Percentiles rank a stretch among this genome's conserved stretches.
Conservation (phyloP, 108 stramenopile genomes). For the Nannochloropsis salina region DNA sequence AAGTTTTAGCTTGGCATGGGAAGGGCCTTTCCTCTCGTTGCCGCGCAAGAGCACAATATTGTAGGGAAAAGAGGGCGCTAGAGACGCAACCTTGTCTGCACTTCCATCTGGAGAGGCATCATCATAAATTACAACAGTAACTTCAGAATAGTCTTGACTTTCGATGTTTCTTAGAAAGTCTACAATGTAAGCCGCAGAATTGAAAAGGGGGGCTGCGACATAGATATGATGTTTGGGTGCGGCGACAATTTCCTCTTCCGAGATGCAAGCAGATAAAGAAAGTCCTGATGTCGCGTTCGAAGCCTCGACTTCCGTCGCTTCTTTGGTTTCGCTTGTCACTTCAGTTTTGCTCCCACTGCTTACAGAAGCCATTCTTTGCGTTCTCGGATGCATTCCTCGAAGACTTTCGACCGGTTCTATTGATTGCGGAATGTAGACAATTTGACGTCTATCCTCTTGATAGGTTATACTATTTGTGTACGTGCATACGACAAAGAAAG, state of each 20-base stretch:
- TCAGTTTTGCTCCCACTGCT: too few species aligned
- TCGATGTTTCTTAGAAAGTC: neutral
- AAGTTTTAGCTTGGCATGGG: neutral
- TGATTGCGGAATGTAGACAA: neutral
- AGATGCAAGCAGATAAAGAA: neutral
- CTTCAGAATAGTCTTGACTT: constrained; percentile 15
- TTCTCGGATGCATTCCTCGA: too few species aligned
- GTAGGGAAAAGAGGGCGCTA: neutral
- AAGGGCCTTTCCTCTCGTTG: neutral
- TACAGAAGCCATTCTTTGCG: too few species aligned
- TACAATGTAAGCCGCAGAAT: neutral
- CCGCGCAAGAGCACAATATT: neutral
- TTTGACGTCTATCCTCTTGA: neutral
- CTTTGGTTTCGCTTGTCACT: too few species aligned
- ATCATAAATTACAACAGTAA: neutral
- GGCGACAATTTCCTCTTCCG: neutral
- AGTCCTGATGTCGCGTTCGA: neutral
- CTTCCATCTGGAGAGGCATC: neutral
- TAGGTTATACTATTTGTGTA: neutral
- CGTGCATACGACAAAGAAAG: neutral
- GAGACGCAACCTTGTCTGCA: neutral
- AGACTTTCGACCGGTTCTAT: too few species aligned
- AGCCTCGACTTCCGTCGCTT: neutral
- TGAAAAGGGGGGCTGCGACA: constrained; percentile 9
- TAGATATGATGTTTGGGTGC: constrained; percentile 14